Percentiles rank a stretch among this genome's conserved stretches.
phyloP scores from a whole-genome alignment of 2,329 filamentous ascomycete species.

The Neopestalotiopsis sp. region DNA sequence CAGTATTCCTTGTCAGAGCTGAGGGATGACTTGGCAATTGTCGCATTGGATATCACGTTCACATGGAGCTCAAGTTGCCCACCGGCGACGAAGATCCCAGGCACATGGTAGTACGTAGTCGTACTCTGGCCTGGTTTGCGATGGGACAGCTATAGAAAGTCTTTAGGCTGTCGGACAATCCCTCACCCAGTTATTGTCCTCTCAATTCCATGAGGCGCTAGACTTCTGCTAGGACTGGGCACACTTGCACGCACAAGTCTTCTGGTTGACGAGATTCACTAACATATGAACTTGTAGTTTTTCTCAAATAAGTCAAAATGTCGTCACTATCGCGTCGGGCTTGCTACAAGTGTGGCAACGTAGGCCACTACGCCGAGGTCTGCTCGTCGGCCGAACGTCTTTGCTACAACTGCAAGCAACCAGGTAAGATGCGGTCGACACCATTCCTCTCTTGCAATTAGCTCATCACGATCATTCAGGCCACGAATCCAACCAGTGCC shows the following conservation, averaged over 20 bases:
- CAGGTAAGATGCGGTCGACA: slow-evolving; percentile 52
- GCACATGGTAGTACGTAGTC: background rate
- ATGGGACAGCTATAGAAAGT: background rate
- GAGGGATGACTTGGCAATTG: background rate
- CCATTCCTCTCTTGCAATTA: background rate
- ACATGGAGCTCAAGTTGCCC: background rate
- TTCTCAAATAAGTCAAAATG: slow-evolving; percentile 56
- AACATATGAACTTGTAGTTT: slow-evolving; percentile 27
- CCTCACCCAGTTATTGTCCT: no score
- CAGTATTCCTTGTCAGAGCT: slow-evolving; percentile 1
- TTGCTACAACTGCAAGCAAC: slow-evolving; percentile 99
- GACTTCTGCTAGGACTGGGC: background rate
- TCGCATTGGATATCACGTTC: background rate
- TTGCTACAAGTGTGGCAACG: slow-evolving; percentile 84
- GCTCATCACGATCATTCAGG: slow-evolving; percentile 47
- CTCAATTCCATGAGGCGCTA: background rate
- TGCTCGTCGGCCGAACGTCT: slow-evolving; percentile 98
- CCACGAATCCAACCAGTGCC: slow-evolving; percentile 98
- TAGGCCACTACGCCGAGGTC: slow-evolving; percentile 84
- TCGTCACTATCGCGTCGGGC: slow-evolving; percentile 82
- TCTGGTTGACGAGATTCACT: slow-evolving; percentile 40
- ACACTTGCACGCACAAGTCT: background rate
- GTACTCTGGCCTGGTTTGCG: background rate
- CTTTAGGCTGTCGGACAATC: background rate
- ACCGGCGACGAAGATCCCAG: background rate